Conservation (phyloP, 257 asterid genomes). For the Solanum okadae region DNA sequence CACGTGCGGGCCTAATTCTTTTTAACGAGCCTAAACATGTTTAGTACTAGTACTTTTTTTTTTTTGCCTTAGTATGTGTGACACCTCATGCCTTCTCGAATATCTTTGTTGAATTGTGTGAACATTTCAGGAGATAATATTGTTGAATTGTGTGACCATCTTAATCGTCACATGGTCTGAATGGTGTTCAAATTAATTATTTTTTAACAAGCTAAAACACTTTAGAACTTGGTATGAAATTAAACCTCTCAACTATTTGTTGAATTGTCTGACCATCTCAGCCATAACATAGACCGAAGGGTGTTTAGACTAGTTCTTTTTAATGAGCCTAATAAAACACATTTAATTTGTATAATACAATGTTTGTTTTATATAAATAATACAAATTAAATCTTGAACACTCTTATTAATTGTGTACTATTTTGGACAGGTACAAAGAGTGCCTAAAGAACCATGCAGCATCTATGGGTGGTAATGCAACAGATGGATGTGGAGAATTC, state of each 20-base stretch:
- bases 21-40: not conserved
- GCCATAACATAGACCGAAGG: not conserved
- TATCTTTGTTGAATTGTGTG: not conserved
- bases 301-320: not conserved
- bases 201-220: not conserved
- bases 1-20: not conserved
- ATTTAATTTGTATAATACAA: not conserved
- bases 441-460: slow-evolving; percentile 96
- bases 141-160: not conserved
- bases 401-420: not conserved
- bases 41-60: not conserved
- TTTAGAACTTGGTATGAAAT: not conserved
- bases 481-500: slow-evolving; percentile 95
- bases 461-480: slow-evolving; percentile 76
- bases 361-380: not conserved
- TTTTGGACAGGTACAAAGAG: slow-evolving; percentile 37
- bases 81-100: too few species aligned
- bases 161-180: not conserved
- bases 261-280: not conserved
- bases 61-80: not conserved
- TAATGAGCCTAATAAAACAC: not conserved
- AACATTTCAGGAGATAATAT: not conserved
- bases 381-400: not conserved
- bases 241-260: too few species aligned
- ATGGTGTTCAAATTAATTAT: not conserved